Percentiles rank a stretch among this genome's conserved stretches.
Evolutionary conservation across 2,329 filamentous ascomycete species (phyloP).

Genomic region (Claviceps paspali): DNA sequence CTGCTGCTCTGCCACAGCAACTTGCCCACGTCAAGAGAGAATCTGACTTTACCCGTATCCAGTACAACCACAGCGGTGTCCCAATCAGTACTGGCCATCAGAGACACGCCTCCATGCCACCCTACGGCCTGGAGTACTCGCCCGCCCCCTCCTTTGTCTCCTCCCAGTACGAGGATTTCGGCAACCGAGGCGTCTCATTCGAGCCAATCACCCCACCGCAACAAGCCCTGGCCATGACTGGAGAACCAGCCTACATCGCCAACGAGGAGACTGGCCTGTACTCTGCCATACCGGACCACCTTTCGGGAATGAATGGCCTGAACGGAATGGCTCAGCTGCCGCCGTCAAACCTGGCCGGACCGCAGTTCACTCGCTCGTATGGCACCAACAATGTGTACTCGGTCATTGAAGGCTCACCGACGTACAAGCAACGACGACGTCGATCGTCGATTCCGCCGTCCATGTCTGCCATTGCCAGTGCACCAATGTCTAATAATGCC

Average conservation of each 20-base stretch:
- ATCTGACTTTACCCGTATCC: conserved; percentile 63
- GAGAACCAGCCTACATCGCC: conserved; percentile 91
- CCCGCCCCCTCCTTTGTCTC: conserved; percentile 95
- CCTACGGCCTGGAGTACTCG: conserved; percentile 89
- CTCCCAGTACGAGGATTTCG: conserved; percentile 97
- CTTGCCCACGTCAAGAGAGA: conserved; percentile 67
- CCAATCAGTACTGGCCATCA: conserved; percentile 73
- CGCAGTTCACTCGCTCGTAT: conserved; percentile 65
- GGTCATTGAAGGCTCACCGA: conserved; percentile 93
- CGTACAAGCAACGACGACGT: conserved; percentile 92
- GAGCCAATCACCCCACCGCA: conserved; percentile 95
- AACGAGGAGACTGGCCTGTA: conserved; percentile 96
- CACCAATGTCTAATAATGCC: conserved; percentile 45
- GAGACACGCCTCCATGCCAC: conserved; percentile 95
- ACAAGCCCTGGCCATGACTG: conserved; percentile 63
- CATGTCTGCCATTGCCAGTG: conserved; percentile 51
- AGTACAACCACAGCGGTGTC: conserved; percentile 86
- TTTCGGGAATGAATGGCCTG: conserved; percentile 54
- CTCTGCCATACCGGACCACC: conserved; percentile 82
- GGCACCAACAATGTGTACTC: conserved; percentile 72
- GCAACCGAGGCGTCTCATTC: conserved; percentile 87
- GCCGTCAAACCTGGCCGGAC: conserved; percentile 65
- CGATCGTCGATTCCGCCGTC: conserved; percentile 83
- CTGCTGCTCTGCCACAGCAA: conserved; percentile 52
- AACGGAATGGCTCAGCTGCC: conserved; percentile 86